Conservation (phyloP, 116 monocot genomes). For the Posidonia oceanica region DNA sequence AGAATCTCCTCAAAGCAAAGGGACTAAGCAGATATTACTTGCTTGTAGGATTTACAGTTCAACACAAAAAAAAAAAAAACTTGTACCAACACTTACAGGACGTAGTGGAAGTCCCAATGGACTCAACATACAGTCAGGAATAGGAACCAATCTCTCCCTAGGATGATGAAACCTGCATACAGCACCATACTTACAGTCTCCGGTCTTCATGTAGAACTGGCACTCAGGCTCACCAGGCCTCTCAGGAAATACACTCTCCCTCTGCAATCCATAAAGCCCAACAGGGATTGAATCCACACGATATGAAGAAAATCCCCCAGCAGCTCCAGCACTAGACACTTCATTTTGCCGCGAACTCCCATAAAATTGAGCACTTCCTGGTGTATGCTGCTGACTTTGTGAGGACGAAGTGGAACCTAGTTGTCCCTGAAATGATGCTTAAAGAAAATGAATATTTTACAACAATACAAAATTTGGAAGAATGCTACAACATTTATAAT, state of each 20-base stretch:
- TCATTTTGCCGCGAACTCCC: constrained; percentile 45
- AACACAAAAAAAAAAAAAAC: not conserved
- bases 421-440: constrained; percentile 44
- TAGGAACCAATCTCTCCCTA: constrained; percentile 62
- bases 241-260: constrained; percentile 87
- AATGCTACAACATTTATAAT: no score
- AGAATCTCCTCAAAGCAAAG: no score
- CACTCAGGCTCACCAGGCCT: constrained; percentile 92
- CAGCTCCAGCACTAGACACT: constrained; percentile 23
- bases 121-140: constrained; percentile 73
- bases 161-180: constrained; percentile 94
- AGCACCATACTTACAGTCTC: constrained; percentile 96
- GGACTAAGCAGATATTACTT: no score
- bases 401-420: constrained; percentile 50
- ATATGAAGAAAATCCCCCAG: constrained; percentile 56
- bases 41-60: no score
- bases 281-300: constrained; percentile 43
- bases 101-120: constrained; percentile 86
- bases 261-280: constrained; percentile 57
- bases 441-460: not conserved
- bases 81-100: constrained; percentile 46
- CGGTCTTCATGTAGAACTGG: constrained; percentile 97
- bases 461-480: no score
- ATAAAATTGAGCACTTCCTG: constrained; percentile 29
- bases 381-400: constrained; percentile 39